These are phyloP conservation scores for Aquilaria yunnanensis DNA, from an alignment of 345 rosid genomes.

Conservation along the genomic window DNA sequence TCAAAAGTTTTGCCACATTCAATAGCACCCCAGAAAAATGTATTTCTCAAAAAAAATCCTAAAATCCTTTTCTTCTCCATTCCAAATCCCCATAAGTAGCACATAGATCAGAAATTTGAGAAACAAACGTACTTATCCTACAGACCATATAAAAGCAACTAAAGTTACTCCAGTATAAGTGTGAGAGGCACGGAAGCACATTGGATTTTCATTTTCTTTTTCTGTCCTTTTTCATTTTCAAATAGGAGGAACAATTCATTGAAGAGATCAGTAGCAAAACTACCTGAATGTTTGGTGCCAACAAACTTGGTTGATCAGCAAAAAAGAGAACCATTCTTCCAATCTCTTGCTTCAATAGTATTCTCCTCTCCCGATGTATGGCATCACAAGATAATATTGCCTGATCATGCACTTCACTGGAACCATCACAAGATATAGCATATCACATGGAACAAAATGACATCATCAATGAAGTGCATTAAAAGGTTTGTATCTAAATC, in stretches of 20 bases:
- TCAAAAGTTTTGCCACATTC: no score
- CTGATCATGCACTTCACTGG: constrained; percentile 98
- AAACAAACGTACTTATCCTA: no score
- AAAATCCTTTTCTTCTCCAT: no score
- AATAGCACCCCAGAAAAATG: no score
- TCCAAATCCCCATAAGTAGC: no score
- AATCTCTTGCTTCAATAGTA: constrained; percentile 89
- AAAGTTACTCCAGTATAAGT: not conserved
- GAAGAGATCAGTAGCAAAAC: constrained; percentile 6
- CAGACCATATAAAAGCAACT: not conserved
- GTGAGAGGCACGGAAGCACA: no score
- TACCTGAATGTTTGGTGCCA: constrained; percentile 99
- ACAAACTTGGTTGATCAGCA: constrained; percentile 96
- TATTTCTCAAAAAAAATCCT: no score
- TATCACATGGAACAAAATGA: constrained; percentile 7
- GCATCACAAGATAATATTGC: constrained; percentile 71
- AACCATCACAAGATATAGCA: constrained; percentile 24
- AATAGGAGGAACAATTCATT: not conserved
- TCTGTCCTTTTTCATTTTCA: not conserved
- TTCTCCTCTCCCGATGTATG: constrained; percentile 88
- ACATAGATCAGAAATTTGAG: no score
- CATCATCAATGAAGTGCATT: no score
- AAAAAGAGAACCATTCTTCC: constrained; percentile 98
- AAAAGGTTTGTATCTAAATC: no score
- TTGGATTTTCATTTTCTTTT: no score